Base-by-base conservation (phyloP, 345 rosid species). In the Ailanthus altissimus region DNA sequence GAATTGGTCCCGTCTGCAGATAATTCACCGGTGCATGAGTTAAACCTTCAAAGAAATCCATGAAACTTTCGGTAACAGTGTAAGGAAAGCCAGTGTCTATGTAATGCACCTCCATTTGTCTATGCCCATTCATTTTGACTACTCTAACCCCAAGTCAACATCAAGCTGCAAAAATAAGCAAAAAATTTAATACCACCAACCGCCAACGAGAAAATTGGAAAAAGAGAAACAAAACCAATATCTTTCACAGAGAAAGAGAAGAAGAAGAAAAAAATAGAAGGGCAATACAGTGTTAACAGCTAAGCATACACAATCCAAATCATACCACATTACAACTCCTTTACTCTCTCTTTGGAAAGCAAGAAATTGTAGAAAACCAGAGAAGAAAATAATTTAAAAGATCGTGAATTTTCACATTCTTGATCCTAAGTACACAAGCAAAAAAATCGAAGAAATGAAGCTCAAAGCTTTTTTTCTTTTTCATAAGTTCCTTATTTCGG, bases 11-110 rank as follows among this genome's bases (percentile, higher is more conserved):
- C 28, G 81, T 43, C 47, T 78, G 82, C 74, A 80, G 26, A 63
- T 86, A 85, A 77, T 77, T 78, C 38, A 69, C 73, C 2, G 92
- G 92, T 56, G 71, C 81, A 43, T 83, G 87, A 6, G 84, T 54
- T 73, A 83, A 53, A 32, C 87, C 92, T 72, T 90, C 87, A 46
- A 90, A 88, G 84, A 87, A 87, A 74, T 90, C 85, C 90, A 90
- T 86, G 67, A 86, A 88, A 82, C 90, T 88, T 71, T 87, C 90
- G 8, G 86, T 77, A 40, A 28, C 82, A 67, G 89, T 82, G 78
- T 88, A 88, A 78, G 92, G 90, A 80, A 86, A 87, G 26, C 86
- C 92, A 18, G 82, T 85, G 51, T 88, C 83, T 70, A 86, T 75
- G 74, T 87, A 86, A 67, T 87, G 90, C 71, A 87, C 84, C 75